Conservation (phyloP, 371 early-diverging fungal species). For the Modicella reniformis region DNA sequence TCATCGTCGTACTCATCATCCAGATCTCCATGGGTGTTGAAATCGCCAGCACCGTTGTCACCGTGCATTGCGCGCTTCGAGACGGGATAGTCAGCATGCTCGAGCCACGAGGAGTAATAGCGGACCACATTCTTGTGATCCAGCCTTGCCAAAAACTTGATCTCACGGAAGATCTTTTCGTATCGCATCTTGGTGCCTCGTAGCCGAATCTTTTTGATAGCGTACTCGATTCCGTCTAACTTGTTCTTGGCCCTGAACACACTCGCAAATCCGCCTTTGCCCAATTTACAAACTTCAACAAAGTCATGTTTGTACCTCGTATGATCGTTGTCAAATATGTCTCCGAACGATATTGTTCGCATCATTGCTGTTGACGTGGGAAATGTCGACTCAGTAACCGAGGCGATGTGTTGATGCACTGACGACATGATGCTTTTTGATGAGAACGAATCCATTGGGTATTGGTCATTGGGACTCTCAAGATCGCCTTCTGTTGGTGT, state of each 20-base stretch:
- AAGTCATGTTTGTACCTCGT: constrained; percentile 89
- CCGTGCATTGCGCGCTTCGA: constrained; percentile 28
- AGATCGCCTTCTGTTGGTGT: constrained; percentile 42
- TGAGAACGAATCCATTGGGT: constrained; percentile 30
- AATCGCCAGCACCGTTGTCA: constrained; percentile 12
- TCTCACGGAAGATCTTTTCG: constrained; percentile 89
- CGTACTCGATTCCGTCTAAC: constrained; percentile 88
- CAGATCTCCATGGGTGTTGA: constrained; percentile 40
- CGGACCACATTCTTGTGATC: constrained; percentile 92
- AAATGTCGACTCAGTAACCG: constrained; percentile 12
- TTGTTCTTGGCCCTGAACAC: constrained; percentile 84
- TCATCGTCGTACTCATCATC: constrained; percentile 53
- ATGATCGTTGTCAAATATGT: constrained; percentile 67
- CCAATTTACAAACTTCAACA: constrained; percentile 78
- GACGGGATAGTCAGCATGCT: constrained; percentile 63
- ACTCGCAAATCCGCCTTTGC: constrained; percentile 94
- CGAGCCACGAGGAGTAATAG: constrained; percentile 95
- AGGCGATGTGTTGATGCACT: constrained; percentile 24
- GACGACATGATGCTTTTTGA: constrained; percentile 31
- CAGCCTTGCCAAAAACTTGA: constrained; percentile 86
- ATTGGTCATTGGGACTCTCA: constrained; percentile 23
- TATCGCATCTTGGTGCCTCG: constrained; percentile 62
- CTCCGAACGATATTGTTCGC: constrained; percentile 51
- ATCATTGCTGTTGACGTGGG: constrained; percentile 33
- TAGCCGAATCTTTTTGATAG: constrained; percentile 85